Percentiles rank a stretch among this genome's conserved stretches.
phyloP scores from a whole-genome alignment of 768 basidiomycete species.

The Mycena rebaudengoi region DNA sequence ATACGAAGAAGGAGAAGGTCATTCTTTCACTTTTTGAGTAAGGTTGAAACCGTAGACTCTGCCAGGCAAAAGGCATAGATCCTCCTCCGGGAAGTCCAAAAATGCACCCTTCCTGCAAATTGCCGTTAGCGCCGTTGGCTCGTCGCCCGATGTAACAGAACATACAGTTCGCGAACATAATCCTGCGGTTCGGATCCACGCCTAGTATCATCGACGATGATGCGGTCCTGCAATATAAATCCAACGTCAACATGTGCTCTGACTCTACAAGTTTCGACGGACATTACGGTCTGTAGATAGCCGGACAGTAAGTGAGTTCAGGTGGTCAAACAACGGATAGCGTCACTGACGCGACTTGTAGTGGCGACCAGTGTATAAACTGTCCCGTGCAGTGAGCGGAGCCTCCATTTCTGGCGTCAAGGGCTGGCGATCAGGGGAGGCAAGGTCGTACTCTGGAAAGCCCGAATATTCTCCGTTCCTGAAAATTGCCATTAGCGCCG shows the following conservation, averaged over 20 bases:
- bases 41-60: conserved; percentile 51
- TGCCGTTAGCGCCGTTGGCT: not conserved
- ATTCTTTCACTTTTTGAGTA: conserved; percentile 42
- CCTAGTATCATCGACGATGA: conserved; percentile 29
- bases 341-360: conserved; percentile 6
- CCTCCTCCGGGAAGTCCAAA: conserved; percentile 40
- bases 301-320: not conserved
- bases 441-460: conserved; percentile 4
- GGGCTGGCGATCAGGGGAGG: not conserved
- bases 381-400: not conserved
- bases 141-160: not conserved
- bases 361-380: conserved; percentile 12
- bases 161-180: conserved; percentile 3
- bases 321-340: not conserved
- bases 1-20: conserved; percentile 41
- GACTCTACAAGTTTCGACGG: not conserved
- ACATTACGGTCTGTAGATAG: conserved; percentile 8
- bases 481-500: conserved; percentile 4
- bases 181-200: conserved; percentile 1
- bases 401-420: conserved; percentile 13
- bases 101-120: conserved; percentile 8
- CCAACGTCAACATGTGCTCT: not conserved
- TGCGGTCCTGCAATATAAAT: conserved; percentile 22
- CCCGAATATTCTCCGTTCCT: not conserved
- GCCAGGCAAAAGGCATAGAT: conserved; percentile 44